Evolutionary conservation across 306 rosid species (phyloP).

Genomic region (Acacia confusa): DNA sequence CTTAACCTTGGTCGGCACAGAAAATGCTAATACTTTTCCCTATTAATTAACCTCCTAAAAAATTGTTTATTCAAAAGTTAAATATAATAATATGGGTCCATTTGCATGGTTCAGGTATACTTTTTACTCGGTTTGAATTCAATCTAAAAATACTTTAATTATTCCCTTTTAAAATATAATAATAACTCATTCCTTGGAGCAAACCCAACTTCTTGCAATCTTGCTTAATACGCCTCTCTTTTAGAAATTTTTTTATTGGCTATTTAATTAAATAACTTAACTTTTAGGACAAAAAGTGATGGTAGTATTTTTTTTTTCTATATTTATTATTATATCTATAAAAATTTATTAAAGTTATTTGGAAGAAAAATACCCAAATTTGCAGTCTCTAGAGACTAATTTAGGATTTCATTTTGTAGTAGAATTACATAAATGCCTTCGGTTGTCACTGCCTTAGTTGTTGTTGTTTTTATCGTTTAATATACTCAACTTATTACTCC

Average conservation of each 20-base stretch:
- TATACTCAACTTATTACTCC: too few relatives aligned
- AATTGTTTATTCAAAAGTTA: neutral
- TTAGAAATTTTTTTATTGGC: neutral
- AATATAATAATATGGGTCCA: neutral
- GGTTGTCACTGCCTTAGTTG: too few relatives aligned
- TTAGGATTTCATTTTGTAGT: too few relatives aligned
- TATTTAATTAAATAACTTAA: neutral
- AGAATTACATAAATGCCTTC: too few relatives aligned
- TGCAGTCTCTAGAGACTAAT: too few relatives aligned
- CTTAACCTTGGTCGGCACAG: conserved; percentile 27
- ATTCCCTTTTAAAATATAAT: neutral
- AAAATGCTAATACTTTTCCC: conserved; percentile 20
- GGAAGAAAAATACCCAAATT: too few relatives aligned
- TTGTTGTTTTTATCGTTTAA: too few relatives aligned
- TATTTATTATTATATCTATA: too few relatives aligned
- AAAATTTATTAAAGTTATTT: too few relatives aligned
- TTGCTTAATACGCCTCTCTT: neutral
- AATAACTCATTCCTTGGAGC: neutral
- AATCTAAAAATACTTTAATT: neutral
- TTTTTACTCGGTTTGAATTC: neutral
- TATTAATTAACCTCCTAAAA: neutral
- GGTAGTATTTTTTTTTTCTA: too few relatives aligned
- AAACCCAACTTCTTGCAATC: neutral
- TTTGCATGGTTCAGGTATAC: neutral
- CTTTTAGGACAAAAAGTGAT: too few relatives aligned